phyloP scores from a whole-genome alignment of 345 rosid species.

The Salix arbutifolia region DNA sequence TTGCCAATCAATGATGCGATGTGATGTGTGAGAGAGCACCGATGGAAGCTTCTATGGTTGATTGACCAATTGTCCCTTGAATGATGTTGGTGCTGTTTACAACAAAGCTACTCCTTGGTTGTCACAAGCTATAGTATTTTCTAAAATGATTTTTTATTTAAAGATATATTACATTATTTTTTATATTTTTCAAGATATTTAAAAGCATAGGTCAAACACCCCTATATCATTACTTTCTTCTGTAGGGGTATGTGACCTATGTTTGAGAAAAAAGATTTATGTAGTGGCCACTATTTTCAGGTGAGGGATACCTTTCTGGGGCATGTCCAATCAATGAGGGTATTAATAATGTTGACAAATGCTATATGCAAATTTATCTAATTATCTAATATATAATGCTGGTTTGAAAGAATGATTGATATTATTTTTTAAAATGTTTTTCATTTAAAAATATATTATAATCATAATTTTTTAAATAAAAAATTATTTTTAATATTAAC shows the following conservation, averaged over 20 bases:
- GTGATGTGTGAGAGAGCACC: not conserved
- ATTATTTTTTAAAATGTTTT: too few relatives aligned
- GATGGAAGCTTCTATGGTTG: not conserved
- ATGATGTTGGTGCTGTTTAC: slow-evolving; percentile 14
- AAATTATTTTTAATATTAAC: too few relatives aligned
- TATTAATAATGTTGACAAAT: not conserved
- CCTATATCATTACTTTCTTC: not conserved
- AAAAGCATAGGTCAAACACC: too few relatives aligned
- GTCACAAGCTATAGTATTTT: too few relatives aligned
- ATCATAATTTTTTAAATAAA: too few relatives aligned
- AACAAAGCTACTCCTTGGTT: not conserved
- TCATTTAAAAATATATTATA: too few relatives aligned
- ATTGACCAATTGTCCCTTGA: slow-evolving; percentile 24
- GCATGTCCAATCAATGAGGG: not conserved
- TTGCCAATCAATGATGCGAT: not conserved
- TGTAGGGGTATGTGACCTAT: not conserved
- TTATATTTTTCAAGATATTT: too few relatives aligned
- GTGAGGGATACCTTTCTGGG: not conserved
- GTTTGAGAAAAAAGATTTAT: not conserved
- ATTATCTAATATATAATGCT: not conserved
- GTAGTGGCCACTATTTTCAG: not conserved
- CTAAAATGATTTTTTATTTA: not conserved
- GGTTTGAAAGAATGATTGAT: too few relatives aligned
- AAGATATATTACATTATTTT: too few relatives aligned
- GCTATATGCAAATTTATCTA: not conserved